phyloP scores from a whole-genome alignment of 2,329 filamentous ascomycete species.

The Aurifilum marmelostoma region DNA sequence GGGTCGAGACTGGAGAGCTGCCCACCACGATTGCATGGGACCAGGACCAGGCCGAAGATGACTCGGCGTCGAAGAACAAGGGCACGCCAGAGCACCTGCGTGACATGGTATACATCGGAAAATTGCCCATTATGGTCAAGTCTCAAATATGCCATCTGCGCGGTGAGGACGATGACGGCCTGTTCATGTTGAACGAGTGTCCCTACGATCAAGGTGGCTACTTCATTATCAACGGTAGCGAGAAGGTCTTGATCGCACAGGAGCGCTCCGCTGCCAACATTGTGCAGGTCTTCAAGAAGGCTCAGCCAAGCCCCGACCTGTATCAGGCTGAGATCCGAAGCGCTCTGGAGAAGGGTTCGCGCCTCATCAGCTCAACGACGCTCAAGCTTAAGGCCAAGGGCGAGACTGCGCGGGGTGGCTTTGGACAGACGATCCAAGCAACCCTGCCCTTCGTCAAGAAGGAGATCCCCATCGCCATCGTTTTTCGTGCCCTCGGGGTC shows the following conservation, averaged over 20 bases:
- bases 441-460: slow-evolving; percentile 92
- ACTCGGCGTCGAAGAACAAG: slow-evolving; percentile 52
- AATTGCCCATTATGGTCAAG: slow-evolving; percentile 97
- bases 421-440: slow-evolving; percentile 86
- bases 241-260: slow-evolving; percentile 97
- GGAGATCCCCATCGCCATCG: slow-evolving; percentile 91
- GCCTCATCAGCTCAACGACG: slow-evolving; percentile 89
- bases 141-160: slow-evolving; percentile 92
- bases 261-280: slow-evolving; percentile 98
- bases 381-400: slow-evolving; percentile 90
- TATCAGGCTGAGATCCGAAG: slow-evolving; percentile 96
- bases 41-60: slow-evolving; percentile 58
- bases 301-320: slow-evolving; percentile 85
- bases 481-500: slow-evolving; percentile 93
- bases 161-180: slow-evolving; percentile 78
- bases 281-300: slow-evolving; percentile 98
- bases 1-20: slow-evolving; percentile 57
- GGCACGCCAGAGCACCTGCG: slow-evolving; percentile 61
- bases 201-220: slow-evolving; percentile 98
- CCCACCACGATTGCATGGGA: slow-evolving; percentile 65
- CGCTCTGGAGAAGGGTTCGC: slow-evolving; percentile 92
- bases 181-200: slow-evolving; percentile 93
- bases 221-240: slow-evolving; percentile 98
- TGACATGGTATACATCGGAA: slow-evolving; percentile 86
- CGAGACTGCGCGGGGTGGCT: slow-evolving; percentile 75